Evolutionary conservation across 2,329 filamentous ascomycete genomes (phyloP), one percentile per base, ranked within the genome.

Genomic region (Monosporascus sp.): DNA sequence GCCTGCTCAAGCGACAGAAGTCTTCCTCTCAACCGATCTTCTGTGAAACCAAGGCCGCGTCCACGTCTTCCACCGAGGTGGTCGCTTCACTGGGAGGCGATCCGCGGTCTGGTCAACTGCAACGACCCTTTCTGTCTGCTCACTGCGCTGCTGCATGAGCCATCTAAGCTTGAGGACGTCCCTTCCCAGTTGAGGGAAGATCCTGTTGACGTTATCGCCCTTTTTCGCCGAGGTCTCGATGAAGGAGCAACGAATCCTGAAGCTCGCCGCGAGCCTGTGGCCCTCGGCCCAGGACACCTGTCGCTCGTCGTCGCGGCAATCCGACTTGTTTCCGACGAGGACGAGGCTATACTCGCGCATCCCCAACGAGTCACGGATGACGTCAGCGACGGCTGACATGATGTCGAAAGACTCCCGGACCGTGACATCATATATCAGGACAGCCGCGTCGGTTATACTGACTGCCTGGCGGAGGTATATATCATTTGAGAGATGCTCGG

Each of bases 381-480:
- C 54, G 17, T 51, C 50, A 37, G 59, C 51, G 0, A 61, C 40
- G 15, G 56, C 51, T 38, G 55, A 57, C 8, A 57, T 31, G 2
- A 58, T 9, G 7, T 11, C 41, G 50, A 65, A 65, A 5, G 63
- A 63, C 4, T 58, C 59, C 31, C 64, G 72, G 65, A 35, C 60
- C 38, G 52, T 55, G 20, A 64, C 60, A 31, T 61, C 61, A 38
- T 63, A 64, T 20, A 57, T 60, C 2, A 68, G 64, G 24, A 74
- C 58, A 3, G 69, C 71, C 5, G 70, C 72, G 41, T 75, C 72
- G n/a, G 73, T 74, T 45, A 73, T 70, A 50, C 62, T 60, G 20
- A 73, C 60, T 1, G 72, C 72, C 38, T 73, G 67, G 37, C 63
- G 63, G n/a, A 74, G 67, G 37, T 66, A 62, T 5, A 65, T 63